Evolutionary conservation across 2,329 filamentous ascomycete species (phyloP), one percentile per base, ranked within the genome.

Genomic region (Aspergillus jensenii): DNA sequence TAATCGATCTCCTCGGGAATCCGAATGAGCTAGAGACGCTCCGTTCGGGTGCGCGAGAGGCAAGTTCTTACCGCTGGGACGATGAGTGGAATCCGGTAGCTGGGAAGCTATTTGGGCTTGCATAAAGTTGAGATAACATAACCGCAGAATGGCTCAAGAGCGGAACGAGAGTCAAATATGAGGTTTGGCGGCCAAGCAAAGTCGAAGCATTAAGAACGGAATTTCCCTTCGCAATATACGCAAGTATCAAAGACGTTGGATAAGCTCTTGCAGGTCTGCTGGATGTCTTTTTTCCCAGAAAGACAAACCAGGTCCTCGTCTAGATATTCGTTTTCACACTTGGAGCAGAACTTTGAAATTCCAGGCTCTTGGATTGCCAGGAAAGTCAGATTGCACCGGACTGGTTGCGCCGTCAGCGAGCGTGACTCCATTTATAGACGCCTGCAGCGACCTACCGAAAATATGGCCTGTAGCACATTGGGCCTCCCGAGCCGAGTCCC

Each of bases 31-130:
- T 97, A 41, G 77, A 77, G 37, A 75, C 43, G 3, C 72, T 96
- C 65, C 89, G 85, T 67, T 70, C 78, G 41, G 92, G 93, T 0
- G 93, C 93, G 1, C 73, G 87, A 31, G 78, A 82, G 61, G 93
- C 98, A 73, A 91, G 91, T 37, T 80, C 80, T 44, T 80, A 88
- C 56, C 83, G 93, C 46, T 99, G 95, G 95, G 89, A 96, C 66
- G 89, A 92, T 65, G 92, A 97, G 71, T 99, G 95, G 95, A 87
- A 96, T 79, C 82, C 84, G 9, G 87, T 96, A 45, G 89, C 93
- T 7, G 91, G 89, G 11, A 84, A 82, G 47, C 75, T 96, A 4
- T 82, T 97, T 53, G 87, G 82, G 1, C 63, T 83, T 40, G 47
- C 59, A 39, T 62, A 58, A 56, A 15, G 6, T 12, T 17, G 39